phyloP scores from a whole-genome alignment of 75 land plant genomes.

The Cupressus sempervirens region DNA sequence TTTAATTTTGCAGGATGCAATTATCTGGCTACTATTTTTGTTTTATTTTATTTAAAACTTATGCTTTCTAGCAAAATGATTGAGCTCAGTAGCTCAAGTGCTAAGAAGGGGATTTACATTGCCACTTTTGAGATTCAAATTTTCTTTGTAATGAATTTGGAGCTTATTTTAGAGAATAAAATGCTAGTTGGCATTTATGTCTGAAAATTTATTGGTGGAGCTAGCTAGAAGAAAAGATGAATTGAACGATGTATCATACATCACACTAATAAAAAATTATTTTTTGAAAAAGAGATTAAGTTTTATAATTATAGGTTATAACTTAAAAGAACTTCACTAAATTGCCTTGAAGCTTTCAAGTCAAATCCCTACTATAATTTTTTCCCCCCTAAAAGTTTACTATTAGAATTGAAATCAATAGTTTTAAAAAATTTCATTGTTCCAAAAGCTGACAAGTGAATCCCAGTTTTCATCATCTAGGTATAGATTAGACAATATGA shows the following conservation, averaged over 20 bases:
- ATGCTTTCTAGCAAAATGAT: neutral
- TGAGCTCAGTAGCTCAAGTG: neutral
- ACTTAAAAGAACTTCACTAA: neutral
- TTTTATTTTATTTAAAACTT: neutral
- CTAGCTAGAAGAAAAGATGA: neutral
- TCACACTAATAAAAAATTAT: neutral
- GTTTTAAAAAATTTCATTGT: neutral
- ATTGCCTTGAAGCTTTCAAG: neutral
- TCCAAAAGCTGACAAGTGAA: neutral
- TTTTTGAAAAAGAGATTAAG: neutral
- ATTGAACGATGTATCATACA: neutral
- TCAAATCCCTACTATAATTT: neutral
- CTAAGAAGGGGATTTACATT: neutral
- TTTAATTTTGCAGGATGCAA: neutral
- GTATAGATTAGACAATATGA: neutral
- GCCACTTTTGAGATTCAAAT: neutral
- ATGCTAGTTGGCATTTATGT: neutral
- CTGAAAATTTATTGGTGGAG: neutral
- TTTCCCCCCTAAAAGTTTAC: neutral
- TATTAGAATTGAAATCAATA: neutral
- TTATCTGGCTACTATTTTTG: neutral
- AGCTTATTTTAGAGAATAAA: neutral
- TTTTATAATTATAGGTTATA: neutral
- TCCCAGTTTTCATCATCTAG: neutral
- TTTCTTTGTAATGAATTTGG: neutral